Conservation (phyloP, 73 alveolate genomes). For the Paramecium sexaurelia region DNA sequence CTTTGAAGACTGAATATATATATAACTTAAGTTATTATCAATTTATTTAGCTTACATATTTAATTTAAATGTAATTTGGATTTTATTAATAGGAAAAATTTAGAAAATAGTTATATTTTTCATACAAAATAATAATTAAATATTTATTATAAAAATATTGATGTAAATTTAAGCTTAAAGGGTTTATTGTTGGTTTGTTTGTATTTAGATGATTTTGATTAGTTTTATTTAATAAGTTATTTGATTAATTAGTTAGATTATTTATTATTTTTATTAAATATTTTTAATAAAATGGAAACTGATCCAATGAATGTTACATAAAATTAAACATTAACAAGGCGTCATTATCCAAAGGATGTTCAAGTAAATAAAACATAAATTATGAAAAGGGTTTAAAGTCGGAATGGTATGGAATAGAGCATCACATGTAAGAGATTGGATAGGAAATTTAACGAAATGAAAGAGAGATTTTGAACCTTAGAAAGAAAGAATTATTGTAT, state of each 20-base stretch:
- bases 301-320: constrained; percentile 37
- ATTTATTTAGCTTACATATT: too few species aligned
- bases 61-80: too few species aligned
- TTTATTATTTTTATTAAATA: not conserved
- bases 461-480: constrained; percentile 1
- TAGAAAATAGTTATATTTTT: too few species aligned
- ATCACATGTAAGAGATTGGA: not conserved
- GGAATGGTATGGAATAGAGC: constrained; percentile 52
- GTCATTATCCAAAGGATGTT: constrained; percentile 46
- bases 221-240: not conserved
- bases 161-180: too few species aligned
- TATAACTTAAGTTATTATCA: too few species aligned
- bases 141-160: too few species aligned
- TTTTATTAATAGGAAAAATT: too few species aligned
- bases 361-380: not conserved
- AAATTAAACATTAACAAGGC: constrained; percentile 6
- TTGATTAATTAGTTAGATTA: not conserved
- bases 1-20: too few species aligned
- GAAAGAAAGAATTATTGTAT: constrained; percentile 52
- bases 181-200: too few species aligned
- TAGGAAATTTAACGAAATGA: constrained; percentile 15
- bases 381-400: constrained; percentile 40
- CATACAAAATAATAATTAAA: too few species aligned
- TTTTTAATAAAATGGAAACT: constrained; percentile 55
- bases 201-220: not conserved